Base-by-base conservation (phyloP, 2,329 filamentous ascomycete genomes). In the Fusarium cyanostomum region DNA sequence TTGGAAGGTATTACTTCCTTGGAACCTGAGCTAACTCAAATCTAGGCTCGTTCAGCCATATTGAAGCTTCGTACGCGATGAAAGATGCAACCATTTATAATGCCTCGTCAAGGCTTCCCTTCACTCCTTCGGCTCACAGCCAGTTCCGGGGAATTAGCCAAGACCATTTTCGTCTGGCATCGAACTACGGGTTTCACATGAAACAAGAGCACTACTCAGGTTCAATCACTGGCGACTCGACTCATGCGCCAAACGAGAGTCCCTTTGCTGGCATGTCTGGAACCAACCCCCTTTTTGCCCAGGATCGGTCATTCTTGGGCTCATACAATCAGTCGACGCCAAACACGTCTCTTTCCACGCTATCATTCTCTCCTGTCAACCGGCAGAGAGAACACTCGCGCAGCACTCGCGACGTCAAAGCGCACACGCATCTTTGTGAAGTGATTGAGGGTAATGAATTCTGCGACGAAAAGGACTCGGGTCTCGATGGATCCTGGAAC, bases 271-370 rank as follows among this genome's bases (percentile, higher is more conserved):
- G 66, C 9, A 59, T 74, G 10, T 48, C 75, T 13, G 71, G 72
- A 39, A 61, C 67, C 1, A 77, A 77, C 30, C 73, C 75, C 10
- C 67, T 78, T 16, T 72, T 76, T 34, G 59, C 71, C 12, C 74
- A 74, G 16, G 74, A 75, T 8, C 67, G 70, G n/a, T 28, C 70
- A 16, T 72, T 77, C 15, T 55, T 74, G 37, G 67, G 60, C 33
- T 46, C 74, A 7, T 73, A 68, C 26, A 66, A 56, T 34, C 67
- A 72, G 34, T 46, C 66, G 31, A 62, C 67, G 4, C 44, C 65
- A 7, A 63, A 50, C 27, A 57, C 67, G 18, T 44, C 67, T 9
- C 54, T 73, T 13, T 63, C 71, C 12, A 71, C 71, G 0, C 57
- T 76, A 16, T 64, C 67, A 6, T 75, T 78, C 51, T 70, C 72